Evolutionary conservation across 1,284 basidiomycete species (phyloP), one percentile per base, ranked within the genome.

Genomic region (Ustilago bromivora): DNA sequence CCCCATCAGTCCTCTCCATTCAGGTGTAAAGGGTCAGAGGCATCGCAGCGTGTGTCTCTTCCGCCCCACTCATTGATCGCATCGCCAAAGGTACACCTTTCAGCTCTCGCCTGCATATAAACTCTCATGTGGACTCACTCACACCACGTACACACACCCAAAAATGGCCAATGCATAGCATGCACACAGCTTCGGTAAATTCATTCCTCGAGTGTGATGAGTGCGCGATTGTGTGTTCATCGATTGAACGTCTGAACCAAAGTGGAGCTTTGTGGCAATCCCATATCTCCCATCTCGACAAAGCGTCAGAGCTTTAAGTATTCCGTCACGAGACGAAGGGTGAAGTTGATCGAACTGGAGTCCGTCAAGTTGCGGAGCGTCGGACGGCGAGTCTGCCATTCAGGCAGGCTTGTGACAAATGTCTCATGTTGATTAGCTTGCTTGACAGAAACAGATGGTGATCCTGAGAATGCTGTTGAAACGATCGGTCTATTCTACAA

Each of bases 81-180:
- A 46, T 46, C 43, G 43, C 23, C 43, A 46, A 46, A 46, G 43
- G n/a, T 46, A 46, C 43, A 46, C 43, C 49, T 51, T 51, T 32
- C 49, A 32, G 31, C 49, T 51, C 52, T 36, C 52, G 52, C 56
- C 56, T 57, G 41, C 38, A 57, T 57, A 57, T 57, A 47, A 40
- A 52, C 49, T 31, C 49, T 19, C 54, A 57, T 57, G 47, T 51
- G 28, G 35, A 51, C 9, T 23, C 32, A 36, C 57, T 28, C 6
- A 41, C 47, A 61, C 35, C 56, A 57, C 57, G 15, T 19, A 49
- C 51, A 57, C 43, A 47, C 51, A 35, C 52, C 60, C 19, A 61
- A 61, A 61, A 61, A 53, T 61, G 52, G 32, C 40, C 55, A 61
- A 61, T 61, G 60, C 60, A 61, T 55, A 61, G 60, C 51, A 61